Evolutionary conservation across 2,329 filamentous ascomycete genomes (phyloP).

Genomic region (Colletotrichum eremochloae): DNA sequence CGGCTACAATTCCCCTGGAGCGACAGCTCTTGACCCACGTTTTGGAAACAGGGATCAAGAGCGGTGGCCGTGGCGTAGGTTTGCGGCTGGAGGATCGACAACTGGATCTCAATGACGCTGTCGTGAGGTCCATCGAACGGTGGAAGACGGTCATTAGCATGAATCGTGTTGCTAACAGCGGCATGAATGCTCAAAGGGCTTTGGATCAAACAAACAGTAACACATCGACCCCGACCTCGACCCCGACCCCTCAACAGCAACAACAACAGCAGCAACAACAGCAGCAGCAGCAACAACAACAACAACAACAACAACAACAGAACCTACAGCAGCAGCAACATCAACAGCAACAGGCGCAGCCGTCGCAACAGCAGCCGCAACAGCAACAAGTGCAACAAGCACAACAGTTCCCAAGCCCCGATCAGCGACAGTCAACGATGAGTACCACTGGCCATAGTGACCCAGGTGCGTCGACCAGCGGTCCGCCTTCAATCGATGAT

Average conservation of each 20-base stretch:
- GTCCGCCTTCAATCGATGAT: conserved; percentile 59
- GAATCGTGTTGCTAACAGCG: conserved; percentile 57
- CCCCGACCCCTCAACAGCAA: conserved; percentile 45
- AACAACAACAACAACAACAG: conserved; percentile 47
- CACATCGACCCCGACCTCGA: conserved; percentile 43
- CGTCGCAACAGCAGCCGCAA: conserved; percentile 45
- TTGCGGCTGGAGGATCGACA: conserved; percentile 65
- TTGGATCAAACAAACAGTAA: conserved; percentile 54
- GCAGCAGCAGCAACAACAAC: conserved; percentile 49
- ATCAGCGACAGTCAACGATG: conserved; percentile 49
- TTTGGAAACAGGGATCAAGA: conserved; percentile 59
- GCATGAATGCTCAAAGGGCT: conserved; percentile 64
- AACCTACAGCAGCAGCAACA: conserved; percentile 32
- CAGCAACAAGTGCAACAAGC: conserved; percentile 40
- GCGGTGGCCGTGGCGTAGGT: conserved; percentile 56
- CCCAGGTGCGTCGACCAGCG: conserved; percentile 51
- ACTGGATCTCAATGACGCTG: conserved; percentile 64
- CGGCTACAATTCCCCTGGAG: conserved; percentile 66
- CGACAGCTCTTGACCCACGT: conserved; percentile 61
- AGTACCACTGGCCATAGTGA: conserved; percentile 54
- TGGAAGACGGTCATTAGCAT: conserved; percentile 74
- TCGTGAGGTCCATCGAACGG: conserved; percentile 68
- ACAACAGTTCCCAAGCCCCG: conserved; percentile 44
- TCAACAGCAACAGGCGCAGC: conserved; percentile 40
- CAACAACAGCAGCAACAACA: conserved; percentile 44